Conservation (phyloP, 2,329 filamentous ascomycete species). For the Aureobasidium pullulans region DNA sequence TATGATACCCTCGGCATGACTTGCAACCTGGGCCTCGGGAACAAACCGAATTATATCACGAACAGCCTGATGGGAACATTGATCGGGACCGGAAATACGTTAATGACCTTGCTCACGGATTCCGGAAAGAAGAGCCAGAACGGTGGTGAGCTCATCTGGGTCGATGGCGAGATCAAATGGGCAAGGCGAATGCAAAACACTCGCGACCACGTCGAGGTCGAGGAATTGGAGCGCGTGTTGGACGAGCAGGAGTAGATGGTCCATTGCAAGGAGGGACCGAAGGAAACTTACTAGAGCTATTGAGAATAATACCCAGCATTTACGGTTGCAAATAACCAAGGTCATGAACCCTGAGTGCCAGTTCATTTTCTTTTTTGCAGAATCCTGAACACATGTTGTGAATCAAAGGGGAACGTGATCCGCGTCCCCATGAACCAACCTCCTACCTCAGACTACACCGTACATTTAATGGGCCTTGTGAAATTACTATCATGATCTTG, state of each 20-base stretch:
- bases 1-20: constrained; percentile 28
- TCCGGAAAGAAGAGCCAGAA: constrained; percentile 24
- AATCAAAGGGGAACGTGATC: too few relatives aligned
- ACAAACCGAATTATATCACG: constrained; percentile 24
- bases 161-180: constrained; percentile 27
- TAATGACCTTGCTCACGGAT: constrained; percentile 20
- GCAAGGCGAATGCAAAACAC: constrained; percentile 29
- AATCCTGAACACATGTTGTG: too few relatives aligned
- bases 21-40: constrained; percentile 19
- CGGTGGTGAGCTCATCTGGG: constrained; percentile 33
- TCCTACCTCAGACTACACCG: too few relatives aligned
- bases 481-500: too few relatives aligned
- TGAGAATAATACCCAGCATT: too few relatives aligned
- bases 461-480: too few relatives aligned
- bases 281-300: neutral
- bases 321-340: too few relatives aligned
- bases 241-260: neutral
- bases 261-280: neutral
- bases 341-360: too few relatives aligned
- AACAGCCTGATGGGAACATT: constrained; percentile 13
- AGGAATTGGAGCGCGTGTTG: constrained; percentile 19
- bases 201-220: constrained; percentile 28
- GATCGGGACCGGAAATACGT: constrained; percentile 15
- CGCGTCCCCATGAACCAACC: too few relatives aligned
- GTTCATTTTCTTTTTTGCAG: too few relatives aligned